Conservation (phyloP, 108 stramenopile genomes). For the Nitzschia sp. region DNA sequence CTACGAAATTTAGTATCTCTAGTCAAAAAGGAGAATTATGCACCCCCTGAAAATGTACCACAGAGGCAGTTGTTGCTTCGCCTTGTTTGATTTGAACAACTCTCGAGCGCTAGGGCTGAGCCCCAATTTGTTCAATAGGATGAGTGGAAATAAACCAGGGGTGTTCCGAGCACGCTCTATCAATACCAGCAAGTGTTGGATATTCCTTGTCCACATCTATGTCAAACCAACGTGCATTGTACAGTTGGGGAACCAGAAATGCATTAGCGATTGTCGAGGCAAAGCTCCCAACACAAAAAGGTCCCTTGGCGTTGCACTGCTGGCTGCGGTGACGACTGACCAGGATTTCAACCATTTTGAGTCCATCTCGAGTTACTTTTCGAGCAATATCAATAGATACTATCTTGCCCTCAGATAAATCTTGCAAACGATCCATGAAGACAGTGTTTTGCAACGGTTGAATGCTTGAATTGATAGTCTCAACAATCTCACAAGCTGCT, state of each 20-base stretch:
- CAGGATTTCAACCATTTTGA: slow-evolving; percentile 50
- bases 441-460: slow-evolving; percentile 73
- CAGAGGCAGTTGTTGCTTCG: too few species aligned
- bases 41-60: too few species aligned
- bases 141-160: slow-evolving; percentile 54
- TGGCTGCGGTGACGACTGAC: slow-evolving; percentile 28
- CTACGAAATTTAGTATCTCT: too few species aligned
- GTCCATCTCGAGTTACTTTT: slow-evolving; percentile 46
- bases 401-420: slow-evolving; percentile 26
- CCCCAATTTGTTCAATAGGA: slow-evolving; percentile 1
- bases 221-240: slow-evolving; percentile 62
- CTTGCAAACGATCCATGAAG: slow-evolving; percentile 32
- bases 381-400: slow-evolving; percentile 48
- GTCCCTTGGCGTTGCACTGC: slow-evolving; percentile 31
- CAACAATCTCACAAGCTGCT: slow-evolving; percentile 60
- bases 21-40: too few species aligned
- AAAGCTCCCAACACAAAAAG: slow-evolving; percentile 63
- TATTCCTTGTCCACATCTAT: slow-evolving; percentile 56
- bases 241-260: slow-evolving; percentile 67
- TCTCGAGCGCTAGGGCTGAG: neutral
- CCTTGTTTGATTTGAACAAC: too few species aligned
- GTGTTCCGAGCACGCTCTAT: slow-evolving; percentile 47
- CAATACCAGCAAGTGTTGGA: slow-evolving; percentile 55
- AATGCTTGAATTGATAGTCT: slow-evolving; percentile 66
- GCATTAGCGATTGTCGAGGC: slow-evolving; percentile 75